phyloP scores from a whole-genome alignment of 176 grass and related monocot genomes.

The Juncus inflexus region DNA sequence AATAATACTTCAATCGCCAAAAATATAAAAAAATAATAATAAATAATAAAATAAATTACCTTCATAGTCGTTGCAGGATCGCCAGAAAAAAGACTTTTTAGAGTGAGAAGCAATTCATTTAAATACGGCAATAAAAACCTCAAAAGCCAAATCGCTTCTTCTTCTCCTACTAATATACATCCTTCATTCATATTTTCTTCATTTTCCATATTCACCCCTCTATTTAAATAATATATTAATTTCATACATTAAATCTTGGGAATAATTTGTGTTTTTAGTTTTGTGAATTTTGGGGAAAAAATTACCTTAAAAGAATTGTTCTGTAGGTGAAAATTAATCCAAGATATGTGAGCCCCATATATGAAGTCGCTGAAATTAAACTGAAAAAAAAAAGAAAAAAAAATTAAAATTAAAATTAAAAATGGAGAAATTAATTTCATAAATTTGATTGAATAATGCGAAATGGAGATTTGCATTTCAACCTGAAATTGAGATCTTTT shows the following conservation, averaged over 20 bases:
- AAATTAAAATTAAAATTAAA: background rate
- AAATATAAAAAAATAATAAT: too few relatives aligned
- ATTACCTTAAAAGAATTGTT: conserved; percentile 78
- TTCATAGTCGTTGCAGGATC: conserved; percentile 92
- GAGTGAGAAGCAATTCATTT: conserved; percentile 75
- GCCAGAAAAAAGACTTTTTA: conserved; percentile 73
- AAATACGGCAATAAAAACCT: conserved; percentile 71
- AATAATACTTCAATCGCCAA: too few relatives aligned
- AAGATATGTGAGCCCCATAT: conserved; percentile 75
- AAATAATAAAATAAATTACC: conserved; percentile 30
- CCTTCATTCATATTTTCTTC: conserved; percentile 33
- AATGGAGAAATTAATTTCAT: conserved; percentile 13
- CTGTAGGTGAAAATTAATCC: conserved; percentile 65
- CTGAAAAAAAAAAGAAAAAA: conserved; percentile 27
- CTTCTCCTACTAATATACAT: conserved; percentile 70
- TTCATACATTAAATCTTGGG: background rate
- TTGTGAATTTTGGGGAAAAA: background rate
- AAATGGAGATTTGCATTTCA: conserved; percentile 1
- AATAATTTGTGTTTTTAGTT: background rate
- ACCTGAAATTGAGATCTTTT: conserved; percentile 87
- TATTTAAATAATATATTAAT: conserved; percentile 15
- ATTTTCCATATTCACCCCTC: conserved; percentile 47
- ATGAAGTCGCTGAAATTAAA: conserved; percentile 72
- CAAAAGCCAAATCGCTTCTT: conserved; percentile 92
- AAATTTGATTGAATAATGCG: conserved; percentile 2